Evolutionary conservation across 495 filamentous ascomycete genomes (phyloP), one percentile per base, ranked within the genome.

Genomic region (Immersiella caudata): DNA sequence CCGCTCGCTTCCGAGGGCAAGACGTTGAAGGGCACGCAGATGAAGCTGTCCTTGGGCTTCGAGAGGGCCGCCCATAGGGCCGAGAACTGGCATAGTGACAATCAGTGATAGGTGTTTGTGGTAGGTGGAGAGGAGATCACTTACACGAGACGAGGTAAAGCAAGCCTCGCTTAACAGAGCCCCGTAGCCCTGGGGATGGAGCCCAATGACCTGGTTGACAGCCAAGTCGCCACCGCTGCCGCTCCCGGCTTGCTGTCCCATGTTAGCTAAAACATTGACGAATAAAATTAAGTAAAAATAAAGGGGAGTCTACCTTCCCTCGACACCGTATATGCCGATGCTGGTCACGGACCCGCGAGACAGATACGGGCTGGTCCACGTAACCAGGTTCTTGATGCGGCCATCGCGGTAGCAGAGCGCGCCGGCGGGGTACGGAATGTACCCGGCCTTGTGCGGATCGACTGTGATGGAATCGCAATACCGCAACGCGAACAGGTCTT

Each of bases 381-480:
- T 85, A 0, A 85, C 75, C 1, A 82, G 71, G 64, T 77, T 80
- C 54, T 77, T 71, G 75, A 83, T 82, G 21, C 79, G 69, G 0
- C 74, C 81, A 56, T 85, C 81, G 2, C 75, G 76, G 59, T 83
- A 85, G 12, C 74, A 76, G 25, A 86, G 65, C 6, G 74, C 77
- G 5, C 83, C 81, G 7, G 81, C 81, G 4, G 82, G 81, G 62
- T 84, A 85, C 2, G 80, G 80, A 21, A 83, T 77, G 67, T 84
- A 84, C 18, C 79, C 81, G 26, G 77, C 65, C 68, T 84, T 85
- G 65, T 84, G 82, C 4, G 82, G 81, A 62, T 85, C 82, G 22
- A 83, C 76, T 0, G 82, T 84, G 54, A 84, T 77, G 8, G 76
- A 79, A 64, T 83, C 80, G 18, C 75, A 78, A 49, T 71, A 60